phyloP scores from a whole-genome alignment of 192 early-diverging fungal species.

The Tieghemiomyces parasiticus region DNA sequence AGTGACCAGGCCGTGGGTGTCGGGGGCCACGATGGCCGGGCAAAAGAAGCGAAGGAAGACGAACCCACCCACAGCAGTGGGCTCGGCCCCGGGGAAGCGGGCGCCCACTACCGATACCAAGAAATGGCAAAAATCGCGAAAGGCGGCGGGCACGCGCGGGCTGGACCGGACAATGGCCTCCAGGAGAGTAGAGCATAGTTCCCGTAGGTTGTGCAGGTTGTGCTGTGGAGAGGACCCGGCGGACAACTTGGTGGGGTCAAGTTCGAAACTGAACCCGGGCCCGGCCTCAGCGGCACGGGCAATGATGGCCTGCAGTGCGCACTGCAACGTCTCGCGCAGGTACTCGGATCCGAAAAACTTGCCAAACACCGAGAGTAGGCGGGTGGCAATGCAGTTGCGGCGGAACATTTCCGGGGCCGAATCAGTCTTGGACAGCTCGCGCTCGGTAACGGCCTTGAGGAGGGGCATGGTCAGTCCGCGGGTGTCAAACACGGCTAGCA shows the following conservation, averaged over 20 bases:
- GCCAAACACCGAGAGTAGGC: conserved; percentile 70
- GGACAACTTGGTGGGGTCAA: conserved; percentile 65
- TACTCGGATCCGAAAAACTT: conserved; percentile 70
- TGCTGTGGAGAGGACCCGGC: conserved; percentile 46
- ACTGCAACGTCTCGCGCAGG: conserved; percentile 61
- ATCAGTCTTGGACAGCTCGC: conserved; percentile 76
- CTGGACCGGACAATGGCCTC: conserved; percentile 70
- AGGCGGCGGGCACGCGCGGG: conserved; percentile 44
- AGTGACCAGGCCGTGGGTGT: conserved; percentile 57
- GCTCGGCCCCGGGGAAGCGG: conserved; percentile 71
- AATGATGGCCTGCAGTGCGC: conserved; percentile 55
- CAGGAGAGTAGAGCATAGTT: conserved; percentile 59
- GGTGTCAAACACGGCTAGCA: conserved; percentile 70
- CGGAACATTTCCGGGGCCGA: conserved; percentile 77
- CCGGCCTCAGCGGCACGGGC: conserved; percentile 38
- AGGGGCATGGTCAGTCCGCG: conserved; percentile 52
- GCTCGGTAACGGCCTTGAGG: conserved; percentile 65
- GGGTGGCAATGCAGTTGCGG: conserved; percentile 81
- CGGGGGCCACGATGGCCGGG: conserved; percentile 88
- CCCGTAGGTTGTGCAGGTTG: conserved; percentile 67
- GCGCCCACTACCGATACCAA: conserved; percentile 60
- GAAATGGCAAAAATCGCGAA: conserved; percentile 71
- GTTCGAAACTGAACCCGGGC: conserved; percentile 57
- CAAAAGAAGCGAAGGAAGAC: conserved; percentile 93
- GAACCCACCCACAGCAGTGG: conserved; percentile 84